Evolutionary conservation across 2,329 filamentous ascomycete species (phyloP).

Genomic region (Clonostachys rosea): DNA sequence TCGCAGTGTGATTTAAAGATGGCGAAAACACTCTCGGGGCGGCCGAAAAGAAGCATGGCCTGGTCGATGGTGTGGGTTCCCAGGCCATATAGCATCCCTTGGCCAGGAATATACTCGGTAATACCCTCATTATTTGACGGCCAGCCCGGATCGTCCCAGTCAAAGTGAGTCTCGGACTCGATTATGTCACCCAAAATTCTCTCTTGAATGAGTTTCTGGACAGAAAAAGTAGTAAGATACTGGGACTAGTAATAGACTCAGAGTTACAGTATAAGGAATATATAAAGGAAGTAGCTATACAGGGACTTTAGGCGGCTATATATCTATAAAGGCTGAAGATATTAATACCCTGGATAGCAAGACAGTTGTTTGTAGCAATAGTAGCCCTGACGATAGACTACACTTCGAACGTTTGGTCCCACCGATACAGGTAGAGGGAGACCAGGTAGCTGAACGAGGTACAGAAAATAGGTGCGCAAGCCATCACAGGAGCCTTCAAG

Average conservation of each 20-base stretch:
- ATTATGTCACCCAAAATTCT: no score
- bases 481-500: constrained; percentile 6
- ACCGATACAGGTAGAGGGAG: constrained; percentile 1
- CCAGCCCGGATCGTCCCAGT: no score
- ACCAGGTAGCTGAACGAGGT: constrained; percentile 3
- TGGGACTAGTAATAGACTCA: no score
- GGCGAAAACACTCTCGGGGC: no score
- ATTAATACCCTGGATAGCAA: background rate
- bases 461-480: constrained; percentile 5
- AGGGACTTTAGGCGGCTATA: background rate
- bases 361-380: background rate
- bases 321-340: background rate
- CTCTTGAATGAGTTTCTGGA: no score
- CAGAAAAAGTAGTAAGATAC: no score
- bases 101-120: no score
- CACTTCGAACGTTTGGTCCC: constrained; percentile 6
- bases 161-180: no score
- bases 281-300: background rate
- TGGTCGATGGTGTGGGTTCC: background rate
- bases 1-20: no score
- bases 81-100: no score
- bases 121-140: no score
- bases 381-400: constrained; percentile 5
- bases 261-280: background rate
- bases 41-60: background rate